Evolutionary conservation across 2,329 filamentous ascomycete species (phyloP).

Genomic region (Trichoderma atrobrunneum): DNA sequence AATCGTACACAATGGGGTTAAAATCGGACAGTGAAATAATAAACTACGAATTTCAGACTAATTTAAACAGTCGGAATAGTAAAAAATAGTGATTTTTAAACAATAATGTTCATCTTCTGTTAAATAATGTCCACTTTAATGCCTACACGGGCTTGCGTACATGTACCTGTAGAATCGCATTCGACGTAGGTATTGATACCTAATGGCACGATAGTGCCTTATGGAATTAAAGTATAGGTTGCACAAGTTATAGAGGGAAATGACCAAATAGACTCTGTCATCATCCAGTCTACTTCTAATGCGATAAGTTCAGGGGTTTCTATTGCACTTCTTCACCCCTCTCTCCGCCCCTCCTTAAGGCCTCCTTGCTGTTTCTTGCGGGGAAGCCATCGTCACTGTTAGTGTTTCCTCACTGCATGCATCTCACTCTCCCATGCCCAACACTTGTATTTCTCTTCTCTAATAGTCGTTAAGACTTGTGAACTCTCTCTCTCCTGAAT

Average conservation of each 20-base stretch:
- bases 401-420: background rate
- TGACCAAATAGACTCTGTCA: too few species aligned
- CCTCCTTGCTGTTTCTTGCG: background rate
- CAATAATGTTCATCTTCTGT: background rate
- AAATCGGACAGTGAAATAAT: background rate
- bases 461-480: background rate
- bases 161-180: background rate
- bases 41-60: too few species aligned
- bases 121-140: background rate
- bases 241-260: background rate
- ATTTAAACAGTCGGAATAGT: background rate
- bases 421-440: background rate
- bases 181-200: conserved; percentile 3
- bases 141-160: background rate
- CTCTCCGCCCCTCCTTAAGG: background rate
- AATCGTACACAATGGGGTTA: background rate
- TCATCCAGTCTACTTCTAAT: background rate
- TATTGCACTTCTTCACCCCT: background rate
- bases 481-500: background rate
- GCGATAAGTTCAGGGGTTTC: background rate
- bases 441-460: too few species aligned
- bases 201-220: conserved; percentile 5
- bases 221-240: background rate
- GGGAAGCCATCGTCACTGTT: background rate
- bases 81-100: background rate